These are phyloP conservation scores for Miscanthus lutarioriparius DNA, from an alignment of 176 grass and related monocot genomes.

Conservation along the genomic window DNA sequence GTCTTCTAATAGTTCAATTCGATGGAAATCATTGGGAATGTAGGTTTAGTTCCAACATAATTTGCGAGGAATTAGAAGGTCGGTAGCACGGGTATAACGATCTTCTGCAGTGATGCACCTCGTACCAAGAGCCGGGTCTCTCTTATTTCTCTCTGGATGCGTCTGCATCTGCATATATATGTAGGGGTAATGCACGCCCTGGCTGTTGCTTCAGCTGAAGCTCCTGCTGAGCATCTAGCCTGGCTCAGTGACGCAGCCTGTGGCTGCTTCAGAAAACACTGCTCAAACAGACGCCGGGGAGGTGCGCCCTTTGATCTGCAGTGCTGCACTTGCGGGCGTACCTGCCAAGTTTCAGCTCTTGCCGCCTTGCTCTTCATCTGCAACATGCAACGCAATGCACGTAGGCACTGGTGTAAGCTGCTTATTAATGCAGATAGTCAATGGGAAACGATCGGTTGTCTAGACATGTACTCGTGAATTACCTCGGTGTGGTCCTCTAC, in stretches of 20 bases:
- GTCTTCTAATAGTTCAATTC: background rate
- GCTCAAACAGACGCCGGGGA: background rate
- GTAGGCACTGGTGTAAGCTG: background rate
- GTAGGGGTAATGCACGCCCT: background rate
- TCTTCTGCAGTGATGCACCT: background rate
- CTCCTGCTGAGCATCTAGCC: background rate
- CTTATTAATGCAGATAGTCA: background rate
- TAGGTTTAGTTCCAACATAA: background rate
- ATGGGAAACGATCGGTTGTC: background rate
- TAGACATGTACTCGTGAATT: background rate
- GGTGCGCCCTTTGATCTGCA: background rate
- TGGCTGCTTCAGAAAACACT: background rate
- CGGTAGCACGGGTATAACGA: background rate
- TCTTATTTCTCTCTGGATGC: background rate
- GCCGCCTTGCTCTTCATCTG: conserved; percentile 42
- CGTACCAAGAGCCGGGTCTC: background rate
- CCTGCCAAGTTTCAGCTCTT: conserved; percentile 3
- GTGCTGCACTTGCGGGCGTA: background rate
- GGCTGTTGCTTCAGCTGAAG: background rate
- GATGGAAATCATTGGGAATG: background rate
- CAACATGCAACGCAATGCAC: background rate
- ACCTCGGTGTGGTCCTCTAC: conserved; percentile 46
- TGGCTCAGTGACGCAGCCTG: background rate
- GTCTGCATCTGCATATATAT: background rate
- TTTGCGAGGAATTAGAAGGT: background rate